These are phyloP conservation scores for Kurtzmaniella natalensis DNA, from an alignment of 1,139 yeast genomes.

Conservation along the genomic window DNA sequence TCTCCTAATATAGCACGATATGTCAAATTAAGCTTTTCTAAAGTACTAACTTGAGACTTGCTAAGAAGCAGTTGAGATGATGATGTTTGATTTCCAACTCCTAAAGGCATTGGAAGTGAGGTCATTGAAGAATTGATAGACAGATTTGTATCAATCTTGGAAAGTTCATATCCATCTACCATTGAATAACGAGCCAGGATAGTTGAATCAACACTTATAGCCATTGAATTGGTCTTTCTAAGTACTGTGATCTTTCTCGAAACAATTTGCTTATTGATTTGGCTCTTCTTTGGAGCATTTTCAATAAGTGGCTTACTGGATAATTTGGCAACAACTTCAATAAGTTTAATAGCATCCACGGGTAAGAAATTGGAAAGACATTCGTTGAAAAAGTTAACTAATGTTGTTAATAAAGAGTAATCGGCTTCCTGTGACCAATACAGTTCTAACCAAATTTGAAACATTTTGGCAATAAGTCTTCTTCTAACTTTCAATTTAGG, in stretches of 20 bases:
- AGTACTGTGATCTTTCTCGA: constrained; percentile 40
- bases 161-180: constrained; percentile 50
- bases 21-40: constrained; percentile 43
- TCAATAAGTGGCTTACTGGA: constrained; percentile 34
- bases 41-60: constrained; percentile 34
- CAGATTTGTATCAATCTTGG: constrained; percentile 42
- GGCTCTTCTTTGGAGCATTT: constrained; percentile 14
- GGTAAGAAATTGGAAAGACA: constrained; percentile 57
- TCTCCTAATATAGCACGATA: constrained; percentile 47
- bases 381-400: constrained; percentile 75
- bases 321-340: constrained; percentile 59
- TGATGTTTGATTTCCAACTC: constrained; percentile 39
- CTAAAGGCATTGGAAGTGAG: constrained; percentile 38
- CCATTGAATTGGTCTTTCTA: constrained; percentile 19
- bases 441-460: constrained; percentile 82
- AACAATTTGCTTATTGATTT: constrained; percentile 32
- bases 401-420: constrained; percentile 55
- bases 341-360: constrained; percentile 55
- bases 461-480: constrained; percentile 59
- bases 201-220: constrained; percentile 14
- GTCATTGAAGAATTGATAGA: constrained; percentile 38
- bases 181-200: constrained; percentile 35
- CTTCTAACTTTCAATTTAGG: constrained; percentile 60
- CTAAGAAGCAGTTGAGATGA: constrained; percentile 36
- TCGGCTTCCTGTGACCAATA: constrained; percentile 74